Evolutionary conservation across 495 filamentous ascomycete species (phyloP), one percentile per base, ranked within the genome.

Genomic region (Aspergillus affinis): DNA sequence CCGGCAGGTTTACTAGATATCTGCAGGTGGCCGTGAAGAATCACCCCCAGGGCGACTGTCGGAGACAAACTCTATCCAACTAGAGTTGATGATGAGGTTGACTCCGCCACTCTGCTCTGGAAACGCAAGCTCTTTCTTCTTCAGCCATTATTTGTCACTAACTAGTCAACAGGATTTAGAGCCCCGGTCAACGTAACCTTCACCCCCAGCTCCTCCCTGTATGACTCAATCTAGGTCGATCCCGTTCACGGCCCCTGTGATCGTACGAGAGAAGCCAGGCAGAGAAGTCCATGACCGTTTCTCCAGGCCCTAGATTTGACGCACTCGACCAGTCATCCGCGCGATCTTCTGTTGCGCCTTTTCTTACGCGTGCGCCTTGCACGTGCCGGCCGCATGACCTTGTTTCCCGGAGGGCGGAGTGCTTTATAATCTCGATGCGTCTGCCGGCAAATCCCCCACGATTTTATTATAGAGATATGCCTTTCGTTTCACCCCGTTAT

Each of bases 341-440:
- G 30, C 32, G 52, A 46, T 54, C 51, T 21, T 54, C n/a, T 19
- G 20, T 36, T 29, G 19, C 50, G n/a, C 23, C 50, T 30, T 18
- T 54, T 54, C 13, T 41, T 13, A 54, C 63, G 64, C 63, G 66
- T 66, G 66, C 61, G 41, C 61, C 63, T 49, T 55, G 65, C 67
- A 65, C 64, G 64, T 69, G 61, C 51, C 2, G 54, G 10, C 47
- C 58, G 47, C 45, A 59, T 62, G 59, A 64, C 57, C 54, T 41
- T 23, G n/a, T 41, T 36, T 41, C 54, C 21, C 18, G 29, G 52
- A 60, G 65, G 65, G 59, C 57, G 59, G 50, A 56, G 30, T 50
- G 54, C 49, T 63, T 62, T 64, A 61, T 51, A 62, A 60, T 47
- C 44, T 29, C 41, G 8, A 41, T 18, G 10, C 47, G 49, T n/a